These are phyloP conservation scores for Colletotrichum limetticola DNA, from an alignment of 2,329 filamentous ascomycete species.

Conservation along the genomic window DNA sequence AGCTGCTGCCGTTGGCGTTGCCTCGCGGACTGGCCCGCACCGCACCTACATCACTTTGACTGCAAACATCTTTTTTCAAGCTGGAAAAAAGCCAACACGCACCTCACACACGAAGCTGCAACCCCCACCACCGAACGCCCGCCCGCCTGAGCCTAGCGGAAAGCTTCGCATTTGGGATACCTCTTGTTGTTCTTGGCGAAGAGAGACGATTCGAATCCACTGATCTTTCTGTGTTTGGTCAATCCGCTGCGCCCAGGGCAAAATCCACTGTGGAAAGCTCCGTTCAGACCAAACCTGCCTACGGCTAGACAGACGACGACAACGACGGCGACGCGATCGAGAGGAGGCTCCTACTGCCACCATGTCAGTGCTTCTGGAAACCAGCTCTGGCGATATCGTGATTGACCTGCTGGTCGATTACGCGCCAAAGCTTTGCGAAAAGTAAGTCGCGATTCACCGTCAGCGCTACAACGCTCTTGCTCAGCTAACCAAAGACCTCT, in stretches of 20 bases:
- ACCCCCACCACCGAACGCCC: background rate
- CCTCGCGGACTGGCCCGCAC: background rate
- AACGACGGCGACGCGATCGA: background rate
- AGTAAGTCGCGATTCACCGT: conserved; percentile 68
- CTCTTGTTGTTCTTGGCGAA: background rate
- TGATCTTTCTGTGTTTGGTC: conserved; percentile 3
- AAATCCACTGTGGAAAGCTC: conserved; percentile 7
- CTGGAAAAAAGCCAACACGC: background rate
- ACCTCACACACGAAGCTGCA: background rate
- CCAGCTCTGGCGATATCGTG: conserved; percentile 91
- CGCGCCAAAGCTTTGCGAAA: conserved; percentile 92
- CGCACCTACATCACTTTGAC: background rate
- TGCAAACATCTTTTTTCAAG: conserved; percentile 8
- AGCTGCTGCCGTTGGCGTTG: background rate
- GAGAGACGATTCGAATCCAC: background rate
- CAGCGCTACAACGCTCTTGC: conserved; percentile 22
- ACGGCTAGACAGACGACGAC: background rate
- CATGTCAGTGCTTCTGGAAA: conserved; percentile 96
- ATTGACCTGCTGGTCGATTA: conserved; percentile 92
- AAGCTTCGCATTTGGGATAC: conserved; percentile 1
- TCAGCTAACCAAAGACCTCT: conserved; percentile 65
- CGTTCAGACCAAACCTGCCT: background rate
- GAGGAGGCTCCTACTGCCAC: background rate
- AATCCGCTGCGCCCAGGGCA: background rate
- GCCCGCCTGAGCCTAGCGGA: background rate